Percentiles rank a stretch among this genome's conserved stretches.
These are phyloP conservation scores for Hanseniaspora taiwanica DNA, from an alignment of 805 yeast genomes.

Conservation along the genomic window DNA sequence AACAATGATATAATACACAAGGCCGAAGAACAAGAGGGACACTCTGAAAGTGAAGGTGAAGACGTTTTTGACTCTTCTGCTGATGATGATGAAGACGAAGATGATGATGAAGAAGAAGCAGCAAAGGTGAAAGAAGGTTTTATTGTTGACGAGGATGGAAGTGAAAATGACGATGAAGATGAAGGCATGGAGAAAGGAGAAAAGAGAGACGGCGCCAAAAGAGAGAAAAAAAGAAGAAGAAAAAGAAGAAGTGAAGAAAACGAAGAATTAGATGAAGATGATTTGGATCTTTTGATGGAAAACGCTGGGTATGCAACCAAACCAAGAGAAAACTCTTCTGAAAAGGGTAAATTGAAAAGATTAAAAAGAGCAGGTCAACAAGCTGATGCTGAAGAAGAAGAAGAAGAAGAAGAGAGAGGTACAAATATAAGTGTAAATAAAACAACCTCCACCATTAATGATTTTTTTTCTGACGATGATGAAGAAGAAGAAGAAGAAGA, in stretches of 20 bases:
- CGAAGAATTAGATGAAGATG: conserved; percentile 85
- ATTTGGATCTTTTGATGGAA: conserved; percentile 80
- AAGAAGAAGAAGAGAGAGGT: conserved; percentile 24
- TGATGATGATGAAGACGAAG: conserved; percentile 78
- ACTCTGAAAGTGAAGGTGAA: conserved; percentile 33
- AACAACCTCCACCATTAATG: conserved; percentile 13
- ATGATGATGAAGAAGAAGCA: conserved; percentile 74
- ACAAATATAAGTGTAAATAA: conserved; percentile 11
- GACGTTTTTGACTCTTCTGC: conserved; percentile 62
- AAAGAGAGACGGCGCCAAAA: conserved; percentile 10
- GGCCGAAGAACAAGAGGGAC: conserved; percentile 6
- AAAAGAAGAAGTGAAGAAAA: conserved; percentile 35
- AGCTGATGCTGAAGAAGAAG: conserved; percentile 10
- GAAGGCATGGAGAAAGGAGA: conserved; percentile 13
- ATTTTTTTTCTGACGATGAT: conserved; percentile 31
- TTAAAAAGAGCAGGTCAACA: conserved; percentile 48
- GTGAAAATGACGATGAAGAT: conserved; percentile 38
- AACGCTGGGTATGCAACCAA: conserved; percentile 64
- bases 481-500: conserved; percentile 19
- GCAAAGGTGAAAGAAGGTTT: conserved; percentile 78
- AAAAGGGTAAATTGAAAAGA: conserved; percentile 51
- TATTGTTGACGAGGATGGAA: conserved; percentile 85
- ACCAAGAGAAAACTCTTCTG: conserved; percentile 27
- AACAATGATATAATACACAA: conserved; percentile 6
- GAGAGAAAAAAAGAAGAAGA: conserved; percentile 28